These are phyloP conservation scores for Aspergillus fischeri DNA, from an alignment of 2,329 filamentous ascomycete genomes.

Conservation along the genomic window DNA sequence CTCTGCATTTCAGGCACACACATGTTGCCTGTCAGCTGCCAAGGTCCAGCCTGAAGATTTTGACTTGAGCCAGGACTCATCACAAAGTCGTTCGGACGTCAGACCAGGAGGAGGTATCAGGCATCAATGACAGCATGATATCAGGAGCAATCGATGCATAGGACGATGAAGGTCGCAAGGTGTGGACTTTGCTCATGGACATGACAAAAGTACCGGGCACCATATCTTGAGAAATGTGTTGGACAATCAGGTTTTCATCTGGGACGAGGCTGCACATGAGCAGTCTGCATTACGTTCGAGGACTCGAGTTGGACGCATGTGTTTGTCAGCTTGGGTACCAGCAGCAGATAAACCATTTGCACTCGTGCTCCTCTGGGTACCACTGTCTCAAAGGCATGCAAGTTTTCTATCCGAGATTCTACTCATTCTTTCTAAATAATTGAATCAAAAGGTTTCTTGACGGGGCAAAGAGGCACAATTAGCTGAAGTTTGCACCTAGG, in stretches of 20 bases:
- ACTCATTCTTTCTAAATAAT: not conserved
- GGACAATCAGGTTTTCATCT: not conserved
- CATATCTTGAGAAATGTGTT: not conserved
- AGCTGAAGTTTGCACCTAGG: not conserved
- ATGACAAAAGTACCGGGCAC: not conserved
- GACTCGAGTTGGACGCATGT: not conserved
- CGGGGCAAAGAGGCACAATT: not conserved
- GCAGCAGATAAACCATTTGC: not conserved
- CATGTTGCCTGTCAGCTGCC: not conserved
- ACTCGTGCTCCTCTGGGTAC: not conserved
- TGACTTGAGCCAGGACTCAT: not conserved
- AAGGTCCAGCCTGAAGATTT: not conserved
- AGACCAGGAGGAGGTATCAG: not conserved
- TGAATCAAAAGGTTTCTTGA: not conserved
- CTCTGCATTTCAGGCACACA: not conserved
- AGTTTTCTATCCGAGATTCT: not conserved
- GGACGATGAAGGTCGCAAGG: not conserved
- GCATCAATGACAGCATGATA: not conserved
- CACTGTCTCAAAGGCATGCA: not conserved
- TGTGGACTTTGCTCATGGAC: not conserved
- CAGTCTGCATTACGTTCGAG: not conserved
- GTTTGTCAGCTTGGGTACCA: not conserved
- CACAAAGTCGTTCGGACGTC: no score
- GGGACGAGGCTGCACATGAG: not conserved
- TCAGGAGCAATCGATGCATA: not conserved